Base-by-base conservation (phyloP, 768 basidiomycete species). In the Macrolepiota dolichaula region DNA sequence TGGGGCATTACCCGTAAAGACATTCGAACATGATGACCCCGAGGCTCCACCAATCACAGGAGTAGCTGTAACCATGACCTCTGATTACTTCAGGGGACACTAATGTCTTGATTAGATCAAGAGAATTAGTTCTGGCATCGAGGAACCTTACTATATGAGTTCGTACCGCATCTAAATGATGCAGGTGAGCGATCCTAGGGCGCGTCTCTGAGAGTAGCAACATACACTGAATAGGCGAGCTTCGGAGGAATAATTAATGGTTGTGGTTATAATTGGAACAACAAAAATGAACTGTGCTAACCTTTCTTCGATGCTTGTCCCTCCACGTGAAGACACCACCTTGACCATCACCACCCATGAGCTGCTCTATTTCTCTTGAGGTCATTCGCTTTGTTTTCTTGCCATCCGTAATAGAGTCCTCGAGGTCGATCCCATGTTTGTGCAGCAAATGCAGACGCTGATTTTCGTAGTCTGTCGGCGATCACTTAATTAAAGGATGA, bases 11-110 rank as follows among this genome's bases (percentile, higher is more conserved):
- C 90, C 91, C 92, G 68, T 94, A 96, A 72, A 97, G 79, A 71
- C 92, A 94, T 73, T 98, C 95, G 69, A 89, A 98, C 87, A 94
- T 92, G 72, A 99, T 98, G 57, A 97, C 91, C 12, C 95, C 96
- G 50, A 98, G 83, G 75, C 91, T 94, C 96, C 96, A 99, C 95
- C 95, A 98, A 71, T 98, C 96, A 71, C 94, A 96, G 37, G 89
- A 91, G 75, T 92, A 96, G 40, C 89, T 86, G 74, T 98, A 98
- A 25, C 95, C 96, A 70, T 92, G 90, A 22, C 91, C 91, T 66
- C 91, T 85, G 70, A 94, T 92, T 50, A 94, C 92, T 72, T 94
- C 92, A 46, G 92, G 92, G 9, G 91, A 92, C 91, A 93, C 92
- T 94, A 62, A 59, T 25, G 61, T 64, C 46, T 65, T 46, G 62